A percentile compares a stretch with the other conserved stretches of the same genome.
These are phyloP conservation scores for Phytophthora europaea DNA, from an alignment of 352 stramenopile genomes.

Conservation along the genomic window DNA sequence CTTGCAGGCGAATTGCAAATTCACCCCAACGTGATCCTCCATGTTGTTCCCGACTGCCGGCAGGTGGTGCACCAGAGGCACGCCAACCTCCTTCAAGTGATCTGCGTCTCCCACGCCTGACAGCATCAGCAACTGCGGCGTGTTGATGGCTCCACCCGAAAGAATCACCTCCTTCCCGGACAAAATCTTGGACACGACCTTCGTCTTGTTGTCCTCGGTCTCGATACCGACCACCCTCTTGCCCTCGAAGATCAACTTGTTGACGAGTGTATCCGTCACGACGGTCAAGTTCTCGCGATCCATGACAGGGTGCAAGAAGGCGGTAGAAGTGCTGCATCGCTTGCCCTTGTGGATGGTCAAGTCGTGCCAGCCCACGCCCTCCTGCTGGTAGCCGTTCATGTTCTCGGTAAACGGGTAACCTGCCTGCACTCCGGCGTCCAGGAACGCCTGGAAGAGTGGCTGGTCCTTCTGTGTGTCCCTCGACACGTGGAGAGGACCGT, in stretches of 20 bases:
- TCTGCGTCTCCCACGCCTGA: slow-evolving; percentile 81
- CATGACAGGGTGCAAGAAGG: slow-evolving; percentile 74
- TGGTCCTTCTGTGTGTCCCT: slow-evolving; percentile 74
- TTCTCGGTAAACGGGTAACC: slow-evolving; percentile 85
- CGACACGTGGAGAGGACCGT: slow-evolving; percentile 76
- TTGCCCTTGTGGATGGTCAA: slow-evolving; percentile 83
- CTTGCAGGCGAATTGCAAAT: slow-evolving; percentile 88
- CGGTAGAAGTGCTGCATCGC: slow-evolving; percentile 71
- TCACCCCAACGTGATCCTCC: slow-evolving; percentile 86
- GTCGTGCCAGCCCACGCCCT: slow-evolving; percentile 90
- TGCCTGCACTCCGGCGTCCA: slow-evolving; percentile 81
- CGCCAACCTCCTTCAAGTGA: slow-evolving; percentile 70
- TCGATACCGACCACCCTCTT: slow-evolving; percentile 77
- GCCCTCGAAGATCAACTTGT: slow-evolving; percentile 83
- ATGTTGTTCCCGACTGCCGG: slow-evolving; percentile 86
- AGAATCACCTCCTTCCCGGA: slow-evolving; percentile 88
- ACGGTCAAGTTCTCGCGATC: slow-evolving; percentile 74
- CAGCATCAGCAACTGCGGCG: slow-evolving; percentile 84
- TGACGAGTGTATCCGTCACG: slow-evolving; percentile 83
- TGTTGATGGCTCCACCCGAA: slow-evolving; percentile 87
- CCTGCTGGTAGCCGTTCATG: slow-evolving; percentile 90
- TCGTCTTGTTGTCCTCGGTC: slow-evolving; percentile 65
- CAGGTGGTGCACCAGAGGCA: slow-evolving; percentile 77
- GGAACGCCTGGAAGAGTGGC: slow-evolving; percentile 87
- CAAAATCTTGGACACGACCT: slow-evolving; percentile 52